Conservation (phyloP, 1,139 yeast genomes). For the Lodderomyces theae region DNA sequence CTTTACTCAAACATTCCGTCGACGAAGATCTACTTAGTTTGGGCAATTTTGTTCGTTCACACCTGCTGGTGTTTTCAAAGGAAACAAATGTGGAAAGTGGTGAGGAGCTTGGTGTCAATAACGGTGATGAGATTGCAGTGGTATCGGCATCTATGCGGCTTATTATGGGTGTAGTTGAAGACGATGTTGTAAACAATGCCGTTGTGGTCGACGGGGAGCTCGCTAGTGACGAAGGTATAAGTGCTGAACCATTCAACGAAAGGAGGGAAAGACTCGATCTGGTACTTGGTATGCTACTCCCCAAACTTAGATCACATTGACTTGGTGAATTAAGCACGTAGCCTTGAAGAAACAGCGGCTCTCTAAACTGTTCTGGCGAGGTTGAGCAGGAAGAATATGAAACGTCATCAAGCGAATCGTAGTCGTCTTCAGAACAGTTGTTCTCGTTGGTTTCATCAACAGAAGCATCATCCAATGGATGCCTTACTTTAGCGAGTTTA, state of each 20-base stretch:
- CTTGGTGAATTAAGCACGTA: background rate
- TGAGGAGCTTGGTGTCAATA: background rate
- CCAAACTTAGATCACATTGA: background rate
- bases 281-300: background rate
- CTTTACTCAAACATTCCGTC: slow-evolving; percentile 9
- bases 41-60: background rate
- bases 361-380: background rate
- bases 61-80: background rate
- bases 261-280: background rate
- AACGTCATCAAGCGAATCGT: background rate
- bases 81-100: slow-evolving; percentile 1
- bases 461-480: slow-evolving; percentile 1
- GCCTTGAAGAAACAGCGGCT: background rate
- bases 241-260: background rate
- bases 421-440: background rate
- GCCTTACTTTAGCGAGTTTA: background rate
- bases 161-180: background rate
- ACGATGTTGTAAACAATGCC: background rate
- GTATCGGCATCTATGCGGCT: background rate
- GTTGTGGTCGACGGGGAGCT: background rate
- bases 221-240: background rate
- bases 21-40: slow-evolving; percentile 7
- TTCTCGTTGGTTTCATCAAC: background rate
- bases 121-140: background rate
- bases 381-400: slow-evolving; percentile 1